phyloP scores from a whole-genome alignment of 768 basidiomycete genomes.

The Russula virescens region DNA sequence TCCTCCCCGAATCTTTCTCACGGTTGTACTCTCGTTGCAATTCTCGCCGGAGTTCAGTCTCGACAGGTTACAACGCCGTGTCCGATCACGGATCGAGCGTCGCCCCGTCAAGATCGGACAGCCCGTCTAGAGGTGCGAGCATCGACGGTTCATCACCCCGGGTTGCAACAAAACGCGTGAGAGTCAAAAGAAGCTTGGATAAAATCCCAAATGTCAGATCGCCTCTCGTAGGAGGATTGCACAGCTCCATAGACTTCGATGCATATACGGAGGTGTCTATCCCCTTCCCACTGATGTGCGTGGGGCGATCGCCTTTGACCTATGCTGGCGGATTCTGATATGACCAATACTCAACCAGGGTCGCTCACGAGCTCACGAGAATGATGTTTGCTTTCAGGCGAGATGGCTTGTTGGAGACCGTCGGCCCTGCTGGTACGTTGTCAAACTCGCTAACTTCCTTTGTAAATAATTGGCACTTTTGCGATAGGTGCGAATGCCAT shows the following conservation, averaged over 20 bases:
- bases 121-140: conserved; percentile 12
- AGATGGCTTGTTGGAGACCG: conserved; percentile 79
- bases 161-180: conserved; percentile 49
- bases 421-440: conserved; percentile 75
- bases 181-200: conserved; percentile 66
- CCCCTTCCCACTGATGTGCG: conserved; percentile 77
- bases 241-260: conserved; percentile 57
- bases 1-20: conserved; percentile 59
- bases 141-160: conserved; percentile 1
- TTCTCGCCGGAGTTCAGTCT: conserved; percentile 32
- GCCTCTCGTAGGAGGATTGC: conserved; percentile 55
- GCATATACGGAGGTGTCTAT: conserved; percentile 42
- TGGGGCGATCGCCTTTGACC: conserved; percentile 27
- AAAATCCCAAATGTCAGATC: conserved; percentile 43
- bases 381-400: conserved; percentile 68
- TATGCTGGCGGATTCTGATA: not conserved
- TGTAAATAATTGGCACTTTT: conserved; percentile 3
- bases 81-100: conserved; percentile 23
- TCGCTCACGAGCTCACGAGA: conserved; percentile 74
- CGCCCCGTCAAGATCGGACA: conserved; percentile 8
- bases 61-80: conserved; percentile 33
- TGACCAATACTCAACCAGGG: conserved; percentile 36
- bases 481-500: conserved; percentile 67
- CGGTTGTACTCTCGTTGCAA: conserved; percentile 30
- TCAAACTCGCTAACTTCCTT: not conserved